A percentile compares a stretch with the other conserved stretches of the same genome.
Evolutionary conservation across 2,329 filamentous ascomycete genomes (phyloP).

Genomic region (Fusarium veterinarium): DNA sequence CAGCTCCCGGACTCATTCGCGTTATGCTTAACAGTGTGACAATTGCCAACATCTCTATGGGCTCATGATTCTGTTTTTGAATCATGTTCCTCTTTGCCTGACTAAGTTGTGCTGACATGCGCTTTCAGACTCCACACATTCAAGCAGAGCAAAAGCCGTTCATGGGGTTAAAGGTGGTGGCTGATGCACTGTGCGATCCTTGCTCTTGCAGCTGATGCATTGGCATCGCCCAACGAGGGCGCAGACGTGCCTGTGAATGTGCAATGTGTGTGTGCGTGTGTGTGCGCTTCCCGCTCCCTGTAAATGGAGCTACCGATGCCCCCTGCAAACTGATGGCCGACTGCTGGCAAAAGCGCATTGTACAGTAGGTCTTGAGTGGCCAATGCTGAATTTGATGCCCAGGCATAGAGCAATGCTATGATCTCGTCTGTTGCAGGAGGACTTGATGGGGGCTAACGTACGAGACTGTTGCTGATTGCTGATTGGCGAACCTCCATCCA

Average conservation of each 20-base stretch:
- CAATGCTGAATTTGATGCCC: slow-evolving; percentile 13
- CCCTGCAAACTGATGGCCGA: slow-evolving; percentile 13
- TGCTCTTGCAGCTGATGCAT: slow-evolving; percentile 29
- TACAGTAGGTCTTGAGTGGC: not conserved
- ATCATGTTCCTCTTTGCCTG: slow-evolving; percentile 6
- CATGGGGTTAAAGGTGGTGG: slow-evolving; percentile 23
- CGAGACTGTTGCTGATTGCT: not conserved
- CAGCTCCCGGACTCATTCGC: not conserved
- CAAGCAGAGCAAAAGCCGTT: slow-evolving; percentile 29
- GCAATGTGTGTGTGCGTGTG: slow-evolving; percentile 16
- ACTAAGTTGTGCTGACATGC: slow-evolving; percentile 2
- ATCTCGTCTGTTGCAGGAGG: slow-evolving; percentile 7
- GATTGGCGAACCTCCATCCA: not conserved
- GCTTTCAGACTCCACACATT: slow-evolving; percentile 11
- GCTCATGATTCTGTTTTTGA: slow-evolving; percentile 7
- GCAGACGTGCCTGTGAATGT: slow-evolving; percentile 32
- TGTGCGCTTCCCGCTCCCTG: slow-evolving; percentile 47
- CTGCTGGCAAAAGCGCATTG: slow-evolving; percentile 7
- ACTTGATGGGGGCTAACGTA: not conserved
- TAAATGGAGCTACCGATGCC: slow-evolving; percentile 27
- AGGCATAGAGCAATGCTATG: slow-evolving; percentile 11
- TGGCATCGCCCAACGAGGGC: slow-evolving; percentile 27
- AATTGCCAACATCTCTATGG: not conserved
- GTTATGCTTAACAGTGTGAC: not conserved
- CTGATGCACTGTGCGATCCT: slow-evolving; percentile 38